Base-by-base conservation (phyloP, 164 flowering plant species). In the Magnolia sinica region DNA sequence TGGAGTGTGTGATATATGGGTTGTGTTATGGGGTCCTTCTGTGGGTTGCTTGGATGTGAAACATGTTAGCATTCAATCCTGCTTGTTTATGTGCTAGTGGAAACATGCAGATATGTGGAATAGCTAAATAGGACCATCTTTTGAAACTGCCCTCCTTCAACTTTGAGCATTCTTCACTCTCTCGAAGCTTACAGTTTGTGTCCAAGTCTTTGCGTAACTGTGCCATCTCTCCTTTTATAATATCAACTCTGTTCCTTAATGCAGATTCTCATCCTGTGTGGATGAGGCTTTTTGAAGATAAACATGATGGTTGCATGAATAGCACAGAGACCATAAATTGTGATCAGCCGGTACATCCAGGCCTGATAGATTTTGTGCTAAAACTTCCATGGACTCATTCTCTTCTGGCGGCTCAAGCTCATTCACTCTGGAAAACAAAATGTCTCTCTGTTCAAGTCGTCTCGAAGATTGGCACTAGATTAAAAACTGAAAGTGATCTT, bases 341-440 rank as follows among this genome's bases (percentile, higher is more conserved):
- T 72, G 64, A 72, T 16, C 31, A 1, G 8, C 64, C 64, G 1
- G 20, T 37, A 22, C 16, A 73, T 79, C 77, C 75, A 50, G 85
- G 81, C 77, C 77, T 80, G 55, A 75, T 88, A 64, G 66, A 64
- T 58, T 70, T 76, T 55, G 74, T 93, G 76, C 86, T 96, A 73
- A 88, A 88, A 88, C 88, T 91, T 81, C 96, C 98, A 23, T 96
- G 98, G 98, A 88, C 88, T 29, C 84, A 82, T 81, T 76, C 87
- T 76, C 72, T 79, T 80, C 63, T 67, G 52, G 76, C 64, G 7
- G 50, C 71, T 82, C 85, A 85, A 69, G 78, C 86, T 80, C 75
- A 84, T 82, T 78, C 85, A 72, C 76, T 78, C 9, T 86, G 88
- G 88, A 87, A 82, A 79, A 76, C 89, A 75, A 96, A 89, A 83